Conservation (phyloP, 1,284 basidiomycete species). For the Pascua guehoae region DNA sequence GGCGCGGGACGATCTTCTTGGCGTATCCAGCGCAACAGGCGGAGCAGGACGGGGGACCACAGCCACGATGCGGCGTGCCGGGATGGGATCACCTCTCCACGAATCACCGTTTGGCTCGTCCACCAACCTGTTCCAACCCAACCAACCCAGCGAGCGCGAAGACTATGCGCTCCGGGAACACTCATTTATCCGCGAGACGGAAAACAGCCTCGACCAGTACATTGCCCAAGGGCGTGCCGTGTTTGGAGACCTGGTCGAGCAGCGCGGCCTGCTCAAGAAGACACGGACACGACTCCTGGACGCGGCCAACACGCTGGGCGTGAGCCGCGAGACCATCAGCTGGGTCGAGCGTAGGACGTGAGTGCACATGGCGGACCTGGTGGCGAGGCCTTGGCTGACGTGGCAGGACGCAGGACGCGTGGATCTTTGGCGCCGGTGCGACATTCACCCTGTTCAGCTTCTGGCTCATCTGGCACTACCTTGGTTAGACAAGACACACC, state of each 20-base stretch:
- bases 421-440: conserved; percentile 79
- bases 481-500: conserved; percentile 57
- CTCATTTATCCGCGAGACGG: conserved; percentile 75
- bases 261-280: conserved; percentile 85
- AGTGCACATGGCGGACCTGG: conserved; percentile 28
- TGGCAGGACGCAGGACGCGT: conserved; percentile 81
- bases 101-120: conserved; percentile 48
- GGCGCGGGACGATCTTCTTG: conserved; percentile 5
- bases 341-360: conserved; percentile 92
- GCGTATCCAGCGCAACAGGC: conserved; percentile 22
- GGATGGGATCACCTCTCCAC: conserved; percentile 55
- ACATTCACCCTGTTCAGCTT: conserved; percentile 86
- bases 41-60: conserved; percentile 34
- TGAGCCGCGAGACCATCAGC: conserved; percentile 86
- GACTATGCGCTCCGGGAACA: conserved; percentile 79
- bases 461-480: conserved; percentile 81
- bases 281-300: conserved; percentile 77
- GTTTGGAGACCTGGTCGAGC: conserved; percentile 82
- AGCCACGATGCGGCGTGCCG: conserved; percentile 27
- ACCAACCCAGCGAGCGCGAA: conserved; percentile 57
- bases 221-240: conserved; percentile 84
- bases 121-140: conserved; percentile 56
- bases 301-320: conserved; percentile 85
- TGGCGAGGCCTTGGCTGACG: conserved; percentile 11
- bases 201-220: conserved; percentile 77